Conservation (phyloP, 139 green algal species). For the Mesostigma viride region DNA sequence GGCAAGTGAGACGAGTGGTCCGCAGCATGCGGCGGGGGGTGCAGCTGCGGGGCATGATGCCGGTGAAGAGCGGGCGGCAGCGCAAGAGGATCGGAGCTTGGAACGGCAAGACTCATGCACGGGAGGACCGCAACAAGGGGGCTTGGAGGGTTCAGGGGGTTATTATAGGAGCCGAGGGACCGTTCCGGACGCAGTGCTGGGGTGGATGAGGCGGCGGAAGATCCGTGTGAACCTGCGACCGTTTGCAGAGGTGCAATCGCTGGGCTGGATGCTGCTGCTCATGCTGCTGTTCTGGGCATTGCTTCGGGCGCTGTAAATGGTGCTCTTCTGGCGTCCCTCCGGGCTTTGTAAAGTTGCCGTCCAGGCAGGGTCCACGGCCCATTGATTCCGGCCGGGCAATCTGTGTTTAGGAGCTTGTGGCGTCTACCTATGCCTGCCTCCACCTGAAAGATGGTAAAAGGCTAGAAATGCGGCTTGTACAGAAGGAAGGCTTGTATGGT, state of each 20-base stretch:
- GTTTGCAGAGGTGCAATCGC: conserved; percentile 59
- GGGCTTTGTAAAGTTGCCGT: too few species aligned
- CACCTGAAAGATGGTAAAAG: too few species aligned
- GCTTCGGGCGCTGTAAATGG: too few species aligned
- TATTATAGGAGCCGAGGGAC: neutral
- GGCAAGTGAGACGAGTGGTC: neutral
- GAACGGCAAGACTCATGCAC: neutral
- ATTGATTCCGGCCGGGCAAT: too few species aligned
- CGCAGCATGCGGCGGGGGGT: neutral
- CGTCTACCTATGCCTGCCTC: too few species aligned
- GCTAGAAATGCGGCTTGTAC: too few species aligned
- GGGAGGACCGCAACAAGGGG: neutral
- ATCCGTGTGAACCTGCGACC: conserved; percentile 59
- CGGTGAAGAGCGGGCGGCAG: neutral
- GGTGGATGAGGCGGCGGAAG: conserved; percentile 26
- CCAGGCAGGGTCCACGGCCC: too few species aligned
- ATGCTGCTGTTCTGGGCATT: too few species aligned
- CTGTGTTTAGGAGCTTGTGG: too few species aligned
- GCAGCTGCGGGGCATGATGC: neutral
- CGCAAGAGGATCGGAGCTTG: neutral
- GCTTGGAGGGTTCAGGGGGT: neutral
- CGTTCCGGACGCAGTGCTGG: neutral
- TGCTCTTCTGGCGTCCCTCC: too few species aligned
- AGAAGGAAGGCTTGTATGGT: too few species aligned
- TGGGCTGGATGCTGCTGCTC: too few species aligned